Evolutionary conservation across 768 basidiomycete genomes (phyloP).

Genomic region (Lactarius tabidus): DNA sequence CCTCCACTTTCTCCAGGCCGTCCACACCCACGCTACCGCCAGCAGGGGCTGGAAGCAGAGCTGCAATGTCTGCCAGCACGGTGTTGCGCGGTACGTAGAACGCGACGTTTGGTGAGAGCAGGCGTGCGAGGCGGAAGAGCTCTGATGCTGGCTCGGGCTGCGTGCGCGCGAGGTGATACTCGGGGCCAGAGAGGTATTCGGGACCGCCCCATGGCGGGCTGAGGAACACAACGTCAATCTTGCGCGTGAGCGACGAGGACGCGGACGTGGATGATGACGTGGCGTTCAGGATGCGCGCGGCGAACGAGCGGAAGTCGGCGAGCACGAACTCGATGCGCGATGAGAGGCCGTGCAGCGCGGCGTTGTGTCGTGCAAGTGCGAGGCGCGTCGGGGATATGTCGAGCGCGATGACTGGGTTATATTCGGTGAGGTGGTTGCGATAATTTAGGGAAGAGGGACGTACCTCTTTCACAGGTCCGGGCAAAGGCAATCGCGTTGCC

Average conservation of each 20-base stretch:
- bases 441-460: slow-evolving; percentile 28
- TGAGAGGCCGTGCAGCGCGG: slow-evolving; percentile 88
- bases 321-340: slow-evolving; percentile 94
- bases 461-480: slow-evolving; percentile 90
- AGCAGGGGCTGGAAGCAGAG: slow-evolving; percentile 35
- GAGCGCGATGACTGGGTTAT: slow-evolving; percentile 77
- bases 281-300: slow-evolving; percentile 38
- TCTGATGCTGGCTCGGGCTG: slow-evolving; percentile 79
- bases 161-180: slow-evolving; percentile 68
- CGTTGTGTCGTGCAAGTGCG: slow-evolving; percentile 90
- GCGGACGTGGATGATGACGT: not conserved
- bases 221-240: slow-evolving; percentile 86
- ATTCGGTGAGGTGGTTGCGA: not conserved
- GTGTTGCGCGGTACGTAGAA: slow-evolving; percentile 88
- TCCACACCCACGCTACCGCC: not conserved
- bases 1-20: slow-evolving; percentile 62
- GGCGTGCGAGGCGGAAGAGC: slow-evolving; percentile 69
- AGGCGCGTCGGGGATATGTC: slow-evolving; percentile 84
- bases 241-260: slow-evolving; percentile 32
- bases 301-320: slow-evolving; percentile 80
- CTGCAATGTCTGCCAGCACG: slow-evolving; percentile 65
- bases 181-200: slow-evolving; percentile 52
- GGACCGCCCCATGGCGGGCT: slow-evolving; percentile 98
- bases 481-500: slow-evolving; percentile 98
- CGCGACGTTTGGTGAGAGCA: slow-evolving; percentile 78